phyloP scores from a whole-genome alignment of 2,329 filamentous ascomycete species.

The Colletotrichum sp. region DNA sequence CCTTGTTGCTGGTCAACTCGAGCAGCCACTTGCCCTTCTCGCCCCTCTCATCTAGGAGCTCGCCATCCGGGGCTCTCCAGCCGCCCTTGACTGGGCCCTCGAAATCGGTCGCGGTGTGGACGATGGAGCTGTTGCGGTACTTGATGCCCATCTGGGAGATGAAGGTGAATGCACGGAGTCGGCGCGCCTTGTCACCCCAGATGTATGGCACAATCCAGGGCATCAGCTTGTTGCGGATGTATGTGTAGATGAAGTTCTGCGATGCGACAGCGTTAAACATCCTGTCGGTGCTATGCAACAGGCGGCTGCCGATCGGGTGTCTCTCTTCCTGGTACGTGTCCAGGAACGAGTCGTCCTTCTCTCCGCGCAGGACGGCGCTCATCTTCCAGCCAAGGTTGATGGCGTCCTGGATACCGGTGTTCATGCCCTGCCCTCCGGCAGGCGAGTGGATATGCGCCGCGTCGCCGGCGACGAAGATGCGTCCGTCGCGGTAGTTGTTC shows the following conservation, averaged over 20 bases:
- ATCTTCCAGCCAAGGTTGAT: conserved; percentile 40
- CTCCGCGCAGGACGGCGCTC: conserved; percentile 21
- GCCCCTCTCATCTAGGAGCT: conserved; percentile 17
- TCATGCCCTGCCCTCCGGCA: conserved; percentile 40
- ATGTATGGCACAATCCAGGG: conserved; percentile 41
- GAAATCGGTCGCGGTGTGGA: conserved; percentile 33
- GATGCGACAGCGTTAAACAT: conserved; percentile 42
- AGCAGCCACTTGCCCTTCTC: conserved; percentile 27
- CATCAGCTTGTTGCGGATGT: conserved; percentile 42
- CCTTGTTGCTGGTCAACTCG: conserved; percentile 26
- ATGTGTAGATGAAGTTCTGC: conserved; percentile 35
- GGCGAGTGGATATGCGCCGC: conserved; percentile 40
- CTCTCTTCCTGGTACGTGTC: conserved; percentile 54
- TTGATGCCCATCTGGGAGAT: conserved; percentile 46
- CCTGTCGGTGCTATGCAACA: conserved; percentile 46
- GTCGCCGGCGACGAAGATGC: conserved; percentile 34
- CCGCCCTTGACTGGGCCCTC: conserved; percentile 46
- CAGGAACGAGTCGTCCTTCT: conserved; percentile 40
- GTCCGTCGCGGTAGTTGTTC: conserved; percentile 39
- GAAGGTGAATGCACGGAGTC: conserved; percentile 33
- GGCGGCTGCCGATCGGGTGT: conserved; percentile 46
- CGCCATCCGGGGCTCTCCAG: conserved; percentile 48
- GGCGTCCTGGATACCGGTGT: conserved; percentile 38
- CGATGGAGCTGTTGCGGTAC: conserved; percentile 44
- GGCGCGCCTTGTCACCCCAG: conserved; percentile 23